Evolutionary conservation across 2,329 filamentous ascomycete genomes (phyloP).

Genomic region (Penicillium sp.): DNA sequence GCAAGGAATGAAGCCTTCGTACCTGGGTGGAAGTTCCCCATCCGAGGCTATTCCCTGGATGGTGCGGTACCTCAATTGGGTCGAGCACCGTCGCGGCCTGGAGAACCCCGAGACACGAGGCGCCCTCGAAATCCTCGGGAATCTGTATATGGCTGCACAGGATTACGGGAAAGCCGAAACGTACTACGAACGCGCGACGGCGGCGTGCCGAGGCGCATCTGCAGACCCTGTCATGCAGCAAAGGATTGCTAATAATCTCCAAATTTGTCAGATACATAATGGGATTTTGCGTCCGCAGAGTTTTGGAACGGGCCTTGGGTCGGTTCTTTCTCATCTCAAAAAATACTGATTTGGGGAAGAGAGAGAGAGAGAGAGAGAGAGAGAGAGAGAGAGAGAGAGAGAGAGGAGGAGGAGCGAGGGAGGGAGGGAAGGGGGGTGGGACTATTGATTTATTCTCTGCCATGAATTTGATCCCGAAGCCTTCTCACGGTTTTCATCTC

Average conservation of each 20-base stretch:
- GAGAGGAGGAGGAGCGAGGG: too few species aligned
- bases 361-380: too few species aligned
- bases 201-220: constrained; percentile 7
- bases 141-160: constrained; percentile 16
- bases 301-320: constrained; percentile 11
- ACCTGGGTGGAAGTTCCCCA: constrained; percentile 4
- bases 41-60: constrained; percentile 24
- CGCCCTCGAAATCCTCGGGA: constrained; percentile 20
- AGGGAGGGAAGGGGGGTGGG: too few species aligned
- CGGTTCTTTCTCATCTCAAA: constrained; percentile 10
- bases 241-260: constrained; percentile 14
- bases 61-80: constrained; percentile 24
- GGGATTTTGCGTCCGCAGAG: constrained; percentile 16
- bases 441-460: too few species aligned
- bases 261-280: constrained; percentile 17
- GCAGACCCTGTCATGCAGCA: constrained; percentile 7
- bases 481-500: too few species aligned
- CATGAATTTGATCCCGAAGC: too few species aligned
- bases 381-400: too few species aligned
- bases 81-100: constrained; percentile 18
- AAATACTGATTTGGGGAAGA: too few species aligned
- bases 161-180: constrained; percentile 22
- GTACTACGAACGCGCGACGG: constrained; percentile 23
- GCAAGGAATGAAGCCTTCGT: constrained; percentile 7
- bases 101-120: constrained; percentile 19